These are phyloP conservation scores for Graphiopsis chlorocephala DNA, from an alignment of 2,329 filamentous ascomycete species.

Conservation along the genomic window DNA sequence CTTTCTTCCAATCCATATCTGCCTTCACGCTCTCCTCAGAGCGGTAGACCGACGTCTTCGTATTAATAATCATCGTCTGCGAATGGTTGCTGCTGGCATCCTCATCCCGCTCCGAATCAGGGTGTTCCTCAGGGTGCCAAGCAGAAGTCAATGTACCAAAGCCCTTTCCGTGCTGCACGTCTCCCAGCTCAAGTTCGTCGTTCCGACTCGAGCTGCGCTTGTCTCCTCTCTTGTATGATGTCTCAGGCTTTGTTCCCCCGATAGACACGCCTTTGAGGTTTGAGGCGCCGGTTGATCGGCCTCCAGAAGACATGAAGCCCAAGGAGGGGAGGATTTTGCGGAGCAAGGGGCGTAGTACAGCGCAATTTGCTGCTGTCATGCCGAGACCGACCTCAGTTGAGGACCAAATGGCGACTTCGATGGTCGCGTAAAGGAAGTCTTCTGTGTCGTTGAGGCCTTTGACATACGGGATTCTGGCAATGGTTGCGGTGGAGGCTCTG, in stretches of 20 bases:
- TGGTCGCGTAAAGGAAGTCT: slow-evolving; percentile 33
- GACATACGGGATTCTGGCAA: slow-evolving; percentile 31
- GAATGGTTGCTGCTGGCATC: slow-evolving; percentile 10
- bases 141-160: slow-evolving; percentile 7
- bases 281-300: not conserved
- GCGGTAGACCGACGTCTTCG: slow-evolving; percentile 6
- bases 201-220: not conserved
- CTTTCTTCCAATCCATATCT: not conserved
- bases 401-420: slow-evolving; percentile 39
- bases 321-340: slow-evolving; percentile 4
- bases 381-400: slow-evolving; percentile 33
- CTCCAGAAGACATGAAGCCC: not conserved
- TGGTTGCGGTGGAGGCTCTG: slow-evolving; percentile 20
- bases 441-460: slow-evolving; percentile 13
- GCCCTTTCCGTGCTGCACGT: not conserved
- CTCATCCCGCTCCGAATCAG: not conserved
- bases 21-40: slow-evolving; percentile 6
- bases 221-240: not conserved
- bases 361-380: slow-evolving; percentile 46
- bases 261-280: not conserved
- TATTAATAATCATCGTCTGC: slow-evolving; percentile 12
- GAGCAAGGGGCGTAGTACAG: slow-evolving; percentile 50
- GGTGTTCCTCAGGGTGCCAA: not conserved
- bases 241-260: not conserved
- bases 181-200: slow-evolving; percentile 6